Evolutionary conservation across 441 rosid species (phyloP).

Genomic region (Adansonia gregorii): DNA sequence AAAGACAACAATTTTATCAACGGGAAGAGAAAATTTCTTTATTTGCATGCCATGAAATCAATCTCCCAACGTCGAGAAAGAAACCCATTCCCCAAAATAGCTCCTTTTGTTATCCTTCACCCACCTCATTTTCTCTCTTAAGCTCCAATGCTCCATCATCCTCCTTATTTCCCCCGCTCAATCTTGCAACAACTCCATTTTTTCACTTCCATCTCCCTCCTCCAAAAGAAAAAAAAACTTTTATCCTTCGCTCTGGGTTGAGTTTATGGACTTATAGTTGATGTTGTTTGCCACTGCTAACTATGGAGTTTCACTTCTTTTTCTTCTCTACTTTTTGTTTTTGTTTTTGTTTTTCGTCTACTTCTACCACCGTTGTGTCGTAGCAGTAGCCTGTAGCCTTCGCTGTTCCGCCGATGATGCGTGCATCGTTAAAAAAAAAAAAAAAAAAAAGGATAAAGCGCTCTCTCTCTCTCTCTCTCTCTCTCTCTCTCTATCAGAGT

Average conservation of each 20-base stretch:
- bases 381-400: conserved; percentile 39
- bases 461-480: conserved; percentile 20
- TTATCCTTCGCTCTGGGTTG: background rate
- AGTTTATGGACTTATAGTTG: background rate
- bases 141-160: conserved; percentile 30
- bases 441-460: conserved; percentile 48
- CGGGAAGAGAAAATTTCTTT: conserved; percentile 14
- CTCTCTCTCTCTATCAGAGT: conserved; percentile 26
- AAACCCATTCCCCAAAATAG: conserved; percentile 29
- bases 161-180: background rate
- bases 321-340: background rate
- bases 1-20: conserved; percentile 6
- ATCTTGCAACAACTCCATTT: conserved; percentile 28
- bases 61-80: conserved; percentile 24
- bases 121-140: conserved; percentile 17
- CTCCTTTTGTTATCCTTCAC: conserved; percentile 18
- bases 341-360: no score
- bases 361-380: conserved; percentile 33
- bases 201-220: conserved; percentile 21
- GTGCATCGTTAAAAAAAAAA: conserved; percentile 60
- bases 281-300: no score
- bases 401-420: conserved; percentile 62
- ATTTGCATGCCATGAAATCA: conserved; percentile 37
- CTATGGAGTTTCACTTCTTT: background rate
- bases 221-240: background rate